A percentile compares a stretch with the other conserved stretches of the same genome.
These are phyloP conservation scores for Penicillium griseofulvum DNA, from an alignment of 2,329 filamentous ascomycete genomes.

Conservation along the genomic window DNA sequence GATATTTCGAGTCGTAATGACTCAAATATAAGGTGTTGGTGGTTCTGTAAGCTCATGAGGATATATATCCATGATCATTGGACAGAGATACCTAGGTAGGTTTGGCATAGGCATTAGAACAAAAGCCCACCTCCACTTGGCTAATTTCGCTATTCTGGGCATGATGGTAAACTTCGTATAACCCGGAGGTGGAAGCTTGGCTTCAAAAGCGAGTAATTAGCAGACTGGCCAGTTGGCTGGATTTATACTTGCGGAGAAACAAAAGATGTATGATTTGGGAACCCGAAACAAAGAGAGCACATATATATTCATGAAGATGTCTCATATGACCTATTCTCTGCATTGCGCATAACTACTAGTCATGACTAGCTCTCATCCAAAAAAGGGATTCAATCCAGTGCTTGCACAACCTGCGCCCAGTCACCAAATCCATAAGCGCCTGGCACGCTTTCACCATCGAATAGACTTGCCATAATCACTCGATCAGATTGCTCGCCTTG, in stretches of 20 bases:
- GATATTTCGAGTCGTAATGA: background rate
- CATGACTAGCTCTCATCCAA: too few relatives aligned
- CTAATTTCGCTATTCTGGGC: too few relatives aligned
- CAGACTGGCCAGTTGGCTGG: background rate
- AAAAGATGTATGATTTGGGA: background rate
- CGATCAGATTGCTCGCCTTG: conserved; percentile 47
- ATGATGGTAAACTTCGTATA: too few relatives aligned
- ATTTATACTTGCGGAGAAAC: background rate
- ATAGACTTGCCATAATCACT: conserved; percentile 49
- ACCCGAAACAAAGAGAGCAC: background rate
- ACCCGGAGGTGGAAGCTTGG: too few relatives aligned
- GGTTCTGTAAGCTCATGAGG: background rate
- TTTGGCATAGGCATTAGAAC: too few relatives aligned
- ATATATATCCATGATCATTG: background rate
- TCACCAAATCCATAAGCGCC: conserved; percentile 44
- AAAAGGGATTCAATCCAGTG: conserved; percentile 27
- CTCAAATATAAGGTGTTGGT: background rate
- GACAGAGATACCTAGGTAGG: background rate
- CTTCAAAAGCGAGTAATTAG: background rate
- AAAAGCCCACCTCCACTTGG: too few relatives aligned
- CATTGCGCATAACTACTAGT: too few relatives aligned
- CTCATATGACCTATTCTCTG: background rate
- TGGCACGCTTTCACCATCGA: conserved; percentile 47
- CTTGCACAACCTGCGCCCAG: conserved; percentile 51
- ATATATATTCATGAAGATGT: background rate